Evolutionary conservation across 192 early-diverging fungal species (phyloP).

Genomic region (Haplosporangium gracile): DNA sequence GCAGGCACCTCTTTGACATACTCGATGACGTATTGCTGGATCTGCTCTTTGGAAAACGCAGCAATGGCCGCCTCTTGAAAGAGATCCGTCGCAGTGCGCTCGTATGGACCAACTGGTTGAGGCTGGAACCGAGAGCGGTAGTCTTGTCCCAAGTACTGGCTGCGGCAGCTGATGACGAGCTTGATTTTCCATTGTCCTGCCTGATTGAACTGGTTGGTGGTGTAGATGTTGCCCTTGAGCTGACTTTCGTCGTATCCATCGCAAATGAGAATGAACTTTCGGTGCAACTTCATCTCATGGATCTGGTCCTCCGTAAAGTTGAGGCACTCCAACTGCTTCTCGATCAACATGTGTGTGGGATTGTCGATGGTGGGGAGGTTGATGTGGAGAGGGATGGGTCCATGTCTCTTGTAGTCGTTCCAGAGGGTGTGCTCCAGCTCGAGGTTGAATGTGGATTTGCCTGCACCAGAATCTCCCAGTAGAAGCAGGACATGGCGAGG

Average conservation of each 20-base stretch:
- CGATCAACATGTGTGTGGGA: background rate
- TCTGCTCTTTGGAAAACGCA: too few species aligned
- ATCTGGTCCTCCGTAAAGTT: background rate
- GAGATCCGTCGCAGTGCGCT: too few species aligned
- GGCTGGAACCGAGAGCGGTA: too few species aligned
- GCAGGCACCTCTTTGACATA: too few species aligned
- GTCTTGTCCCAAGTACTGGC: too few species aligned
- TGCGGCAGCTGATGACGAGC: background rate
- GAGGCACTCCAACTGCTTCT: background rate
- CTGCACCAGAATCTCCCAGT: slow-evolving; percentile 2
- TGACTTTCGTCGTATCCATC: slow-evolving; percentile 5
- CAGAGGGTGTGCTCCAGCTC: background rate
- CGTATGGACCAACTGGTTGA: too few species aligned
- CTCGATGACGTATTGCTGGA: too few species aligned
- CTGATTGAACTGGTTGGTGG: background rate
- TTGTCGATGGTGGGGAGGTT: background rate
- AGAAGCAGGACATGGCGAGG: background rate
- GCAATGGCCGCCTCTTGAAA: too few species aligned
- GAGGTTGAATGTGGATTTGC: slow-evolving; percentile 2
- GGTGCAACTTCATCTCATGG: background rate
- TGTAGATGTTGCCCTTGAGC: background rate
- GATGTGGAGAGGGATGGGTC: background rate
- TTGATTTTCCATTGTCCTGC: background rate
- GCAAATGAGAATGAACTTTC: background rate
- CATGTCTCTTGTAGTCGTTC: background rate